Conservation (phyloP, 2,329 filamentous ascomycete genomes). For the Mycosphaerella sp. region DNA sequence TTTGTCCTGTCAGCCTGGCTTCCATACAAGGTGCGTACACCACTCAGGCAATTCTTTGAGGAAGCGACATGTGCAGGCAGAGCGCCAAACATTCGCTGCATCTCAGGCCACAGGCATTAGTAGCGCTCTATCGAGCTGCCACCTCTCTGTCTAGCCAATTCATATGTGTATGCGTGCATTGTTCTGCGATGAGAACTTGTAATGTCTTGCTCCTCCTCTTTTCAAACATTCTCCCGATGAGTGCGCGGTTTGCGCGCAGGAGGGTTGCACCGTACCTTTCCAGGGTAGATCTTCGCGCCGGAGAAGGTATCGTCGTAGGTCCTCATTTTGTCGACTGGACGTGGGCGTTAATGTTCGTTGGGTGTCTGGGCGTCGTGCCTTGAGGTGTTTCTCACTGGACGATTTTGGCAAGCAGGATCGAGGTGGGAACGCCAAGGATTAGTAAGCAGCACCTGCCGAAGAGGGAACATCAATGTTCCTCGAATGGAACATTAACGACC, state of each 20-base stretch:
- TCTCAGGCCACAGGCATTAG: conserved; percentile 10
- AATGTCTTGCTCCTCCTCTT: conserved; percentile 6
- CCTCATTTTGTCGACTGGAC: conserved; percentile 54
- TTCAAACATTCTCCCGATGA: conserved; percentile 1
- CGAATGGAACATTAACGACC: too few species aligned
- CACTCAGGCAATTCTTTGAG: conserved; percentile 16
- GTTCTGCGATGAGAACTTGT: not conserved
- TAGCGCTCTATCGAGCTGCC: not conserved
- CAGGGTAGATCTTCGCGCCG: conserved; percentile 72
- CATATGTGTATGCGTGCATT: not conserved
- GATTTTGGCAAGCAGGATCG: not conserved
- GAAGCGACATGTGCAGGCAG: conserved; percentile 6
- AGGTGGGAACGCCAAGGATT: not conserved
- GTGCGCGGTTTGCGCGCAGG: conserved; percentile 1
- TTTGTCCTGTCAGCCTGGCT: conserved; percentile 20
- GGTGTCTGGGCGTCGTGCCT: conserved; percentile 9
- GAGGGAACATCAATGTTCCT: too few species aligned
- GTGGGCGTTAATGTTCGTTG: conserved; percentile 10
- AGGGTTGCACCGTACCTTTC: conserved; percentile 52
- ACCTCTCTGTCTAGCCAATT: conserved; percentile 9
- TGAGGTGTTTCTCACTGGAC: not conserved
- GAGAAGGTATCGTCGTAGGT: conserved; percentile 75
- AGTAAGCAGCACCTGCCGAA: not conserved
- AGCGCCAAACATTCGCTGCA: conserved; percentile 6
- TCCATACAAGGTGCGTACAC: conserved; percentile 19